These are phyloP conservation scores for Huiozyma sinensis DNA, from an alignment of 805 yeast species.

Conservation along the genomic window DNA sequence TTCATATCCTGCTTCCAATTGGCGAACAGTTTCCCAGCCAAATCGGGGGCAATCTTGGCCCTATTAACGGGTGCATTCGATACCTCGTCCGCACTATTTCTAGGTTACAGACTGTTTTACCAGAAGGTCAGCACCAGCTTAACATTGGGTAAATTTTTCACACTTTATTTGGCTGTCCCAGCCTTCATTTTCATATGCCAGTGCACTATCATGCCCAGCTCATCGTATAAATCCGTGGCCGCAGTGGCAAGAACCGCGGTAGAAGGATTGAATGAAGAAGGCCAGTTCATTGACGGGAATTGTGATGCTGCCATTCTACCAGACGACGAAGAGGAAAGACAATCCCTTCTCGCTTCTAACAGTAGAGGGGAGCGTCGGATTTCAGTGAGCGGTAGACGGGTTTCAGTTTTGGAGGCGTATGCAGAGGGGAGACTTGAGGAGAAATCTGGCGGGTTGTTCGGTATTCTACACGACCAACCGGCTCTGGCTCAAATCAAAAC, in stretches of 20 bases:
- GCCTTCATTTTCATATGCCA: conserved; percentile 66
- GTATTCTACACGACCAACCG: conserved; percentile 59
- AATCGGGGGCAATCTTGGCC: conserved; percentile 74
- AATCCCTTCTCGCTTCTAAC: conserved; percentile 20
- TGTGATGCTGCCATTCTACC: conserved; percentile 35
- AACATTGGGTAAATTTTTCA: conserved; percentile 50
- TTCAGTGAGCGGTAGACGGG: conserved; percentile 18
- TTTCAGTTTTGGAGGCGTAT: conserved; percentile 55
- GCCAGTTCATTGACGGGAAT: conserved; percentile 34
- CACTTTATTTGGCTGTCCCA: conserved; percentile 62
- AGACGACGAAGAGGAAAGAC: conserved; percentile 31
- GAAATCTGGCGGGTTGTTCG: conserved; percentile 58
- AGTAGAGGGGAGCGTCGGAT: neutral
- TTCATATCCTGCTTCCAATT: conserved; percentile 85
- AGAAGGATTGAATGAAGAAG: conserved; percentile 66
- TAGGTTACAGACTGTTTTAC: conserved; percentile 59
- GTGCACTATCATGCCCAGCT: conserved; percentile 65
- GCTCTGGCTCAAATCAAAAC: conserved; percentile 38
- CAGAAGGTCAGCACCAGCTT: conserved; percentile 25
- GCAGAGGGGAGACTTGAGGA: conserved; percentile 46
- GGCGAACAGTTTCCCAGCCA: conserved; percentile 75
- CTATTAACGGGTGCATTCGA: conserved; percentile 90
- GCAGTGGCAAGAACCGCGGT: conserved; percentile 57
- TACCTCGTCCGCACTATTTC: conserved; percentile 79
- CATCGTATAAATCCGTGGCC: conserved; percentile 63